phyloP scores from a whole-genome alignment of 495 filamentous ascomycete species.

The Amorphotheca resinae region DNA sequence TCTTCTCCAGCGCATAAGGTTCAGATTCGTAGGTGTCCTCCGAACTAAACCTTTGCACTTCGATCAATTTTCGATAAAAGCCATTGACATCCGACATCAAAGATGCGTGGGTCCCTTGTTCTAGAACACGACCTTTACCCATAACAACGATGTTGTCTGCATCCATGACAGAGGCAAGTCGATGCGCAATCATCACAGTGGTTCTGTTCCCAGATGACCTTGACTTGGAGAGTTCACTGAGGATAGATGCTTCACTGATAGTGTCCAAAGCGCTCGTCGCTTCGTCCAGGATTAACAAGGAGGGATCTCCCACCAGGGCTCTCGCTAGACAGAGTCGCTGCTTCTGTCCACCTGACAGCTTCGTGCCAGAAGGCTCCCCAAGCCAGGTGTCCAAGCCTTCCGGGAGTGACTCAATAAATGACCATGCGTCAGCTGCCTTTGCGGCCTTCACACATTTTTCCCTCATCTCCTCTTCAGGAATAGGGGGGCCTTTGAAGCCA shows the following conservation, averaged over 20 bases:
- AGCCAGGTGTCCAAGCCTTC: constrained; percentile 39
- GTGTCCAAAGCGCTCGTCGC: constrained; percentile 34
- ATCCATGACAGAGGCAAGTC: constrained; percentile 41
- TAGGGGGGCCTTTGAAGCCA: constrained; percentile 28
- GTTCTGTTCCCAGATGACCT: constrained; percentile 29
- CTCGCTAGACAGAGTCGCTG: constrained; percentile 51
- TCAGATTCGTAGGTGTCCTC: neutral
- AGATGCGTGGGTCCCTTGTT: constrained; percentile 56
- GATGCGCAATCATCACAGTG: constrained; percentile 49
- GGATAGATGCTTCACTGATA: constrained; percentile 41
- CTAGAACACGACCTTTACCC: constrained; percentile 50
- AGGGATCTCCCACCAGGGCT: constrained; percentile 35
- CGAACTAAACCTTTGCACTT: constrained; percentile 7
- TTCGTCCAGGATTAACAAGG: constrained; percentile 42
- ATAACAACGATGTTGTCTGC: constrained; percentile 70
- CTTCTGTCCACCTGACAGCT: constrained; percentile 48
- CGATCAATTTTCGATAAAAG: constrained; percentile 11
- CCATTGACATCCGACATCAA: constrained; percentile 39
- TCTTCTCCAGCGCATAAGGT: neutral
- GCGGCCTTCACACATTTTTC: constrained; percentile 49
- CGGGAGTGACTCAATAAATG: constrained; percentile 35
- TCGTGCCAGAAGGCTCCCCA: constrained; percentile 39
- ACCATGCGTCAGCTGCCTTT: constrained; percentile 22
- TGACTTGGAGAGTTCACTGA: constrained; percentile 25
- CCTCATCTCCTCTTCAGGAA: constrained; percentile 9